Evolutionary conservation across 768 basidiomycete species (phyloP).

Genomic region (Collybia sordida): DNA sequence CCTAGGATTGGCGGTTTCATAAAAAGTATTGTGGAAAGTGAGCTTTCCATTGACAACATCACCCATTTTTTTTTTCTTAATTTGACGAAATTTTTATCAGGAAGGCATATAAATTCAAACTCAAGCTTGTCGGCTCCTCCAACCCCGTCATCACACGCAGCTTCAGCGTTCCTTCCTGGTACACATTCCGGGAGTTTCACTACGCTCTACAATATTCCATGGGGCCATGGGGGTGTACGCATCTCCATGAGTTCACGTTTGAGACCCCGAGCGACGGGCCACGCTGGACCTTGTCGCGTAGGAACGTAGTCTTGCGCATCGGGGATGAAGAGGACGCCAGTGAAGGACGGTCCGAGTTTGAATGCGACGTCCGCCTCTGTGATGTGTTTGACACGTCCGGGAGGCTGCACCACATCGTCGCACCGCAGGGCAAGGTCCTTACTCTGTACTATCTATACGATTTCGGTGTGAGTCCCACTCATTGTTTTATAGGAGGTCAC

Average conservation of each 20-base stretch:
- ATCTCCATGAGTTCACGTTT: conserved; percentile 19
- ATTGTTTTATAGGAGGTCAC: background rate
- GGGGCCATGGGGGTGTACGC: conserved; percentile 13
- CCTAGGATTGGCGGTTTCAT: conserved; percentile 13
- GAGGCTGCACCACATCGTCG: conserved; percentile 5
- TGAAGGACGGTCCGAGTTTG: background rate
- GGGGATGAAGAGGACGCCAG: background rate
- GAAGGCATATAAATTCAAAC: conserved; percentile 17
- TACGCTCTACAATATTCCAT: conserved; percentile 19
- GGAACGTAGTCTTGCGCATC: background rate
- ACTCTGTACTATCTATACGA: conserved; percentile 17
- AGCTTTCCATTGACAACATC: background rate
- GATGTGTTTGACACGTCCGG: background rate
- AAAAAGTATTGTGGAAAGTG: conserved; percentile 15
- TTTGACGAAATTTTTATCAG: background rate
- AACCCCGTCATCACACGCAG: conserved; percentile 18
- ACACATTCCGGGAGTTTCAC: conserved; percentile 18
- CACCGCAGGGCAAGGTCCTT: conserved; percentile 6
- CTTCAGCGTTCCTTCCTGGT: conserved; percentile 19
- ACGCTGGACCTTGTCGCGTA: background rate
- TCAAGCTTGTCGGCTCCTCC: conserved; percentile 16
- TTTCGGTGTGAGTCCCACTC: conserved; percentile 11
- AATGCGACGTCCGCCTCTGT: background rate
- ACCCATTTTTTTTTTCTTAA: background rate
- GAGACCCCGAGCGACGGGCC: background rate